phyloP scores from a whole-genome alignment of 768 basidiomycete species.

The Coprinellus micaceus region DNA sequence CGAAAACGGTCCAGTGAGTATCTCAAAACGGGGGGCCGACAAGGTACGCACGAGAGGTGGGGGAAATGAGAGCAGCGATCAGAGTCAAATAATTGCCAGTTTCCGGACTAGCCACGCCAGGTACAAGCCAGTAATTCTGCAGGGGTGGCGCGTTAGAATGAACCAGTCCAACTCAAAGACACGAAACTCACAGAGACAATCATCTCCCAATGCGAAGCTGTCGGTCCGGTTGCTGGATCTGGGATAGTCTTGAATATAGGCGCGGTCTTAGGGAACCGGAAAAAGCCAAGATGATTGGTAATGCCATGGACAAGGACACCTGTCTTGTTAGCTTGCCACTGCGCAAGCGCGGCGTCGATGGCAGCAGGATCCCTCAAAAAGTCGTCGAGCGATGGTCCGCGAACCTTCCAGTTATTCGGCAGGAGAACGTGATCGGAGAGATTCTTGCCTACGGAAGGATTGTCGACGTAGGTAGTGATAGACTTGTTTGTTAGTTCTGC shows the following conservation, averaged over 20 bases:
- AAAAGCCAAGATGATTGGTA: constrained; percentile 9
- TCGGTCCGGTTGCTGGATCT: constrained; percentile 9
- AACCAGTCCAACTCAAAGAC: neutral
- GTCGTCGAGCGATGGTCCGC: constrained; percentile 10
- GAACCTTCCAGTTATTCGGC: constrained; percentile 18
- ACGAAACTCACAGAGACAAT: constrained; percentile 2
- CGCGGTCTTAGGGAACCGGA: constrained; percentile 7
- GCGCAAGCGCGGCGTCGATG: constrained; percentile 15
- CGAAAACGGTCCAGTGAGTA: neutral
- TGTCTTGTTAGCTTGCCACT: constrained; percentile 24
- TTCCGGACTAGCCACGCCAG: constrained; percentile 10
- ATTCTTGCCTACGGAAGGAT: constrained; percentile 38
- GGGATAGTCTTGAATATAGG: constrained; percentile 4
- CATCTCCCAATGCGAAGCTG: constrained; percentile 10
- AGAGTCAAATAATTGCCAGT: constrained; percentile 25
- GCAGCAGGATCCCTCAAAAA: constrained; percentile 7
- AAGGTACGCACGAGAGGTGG: constrained; percentile 24
- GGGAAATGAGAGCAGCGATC: constrained; percentile 23
- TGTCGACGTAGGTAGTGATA: constrained; percentile 24
- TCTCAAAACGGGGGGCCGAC: neutral
- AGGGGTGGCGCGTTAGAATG: neutral
- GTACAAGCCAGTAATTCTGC: constrained; percentile 8
- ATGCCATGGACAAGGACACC: constrained; percentile 21
- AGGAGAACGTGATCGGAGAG: constrained; percentile 29
- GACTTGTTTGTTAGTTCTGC: constrained; percentile 19